Evolutionary conservation across 441 rosid genomes (phyloP).

Genomic region (Populus hybrid): DNA sequence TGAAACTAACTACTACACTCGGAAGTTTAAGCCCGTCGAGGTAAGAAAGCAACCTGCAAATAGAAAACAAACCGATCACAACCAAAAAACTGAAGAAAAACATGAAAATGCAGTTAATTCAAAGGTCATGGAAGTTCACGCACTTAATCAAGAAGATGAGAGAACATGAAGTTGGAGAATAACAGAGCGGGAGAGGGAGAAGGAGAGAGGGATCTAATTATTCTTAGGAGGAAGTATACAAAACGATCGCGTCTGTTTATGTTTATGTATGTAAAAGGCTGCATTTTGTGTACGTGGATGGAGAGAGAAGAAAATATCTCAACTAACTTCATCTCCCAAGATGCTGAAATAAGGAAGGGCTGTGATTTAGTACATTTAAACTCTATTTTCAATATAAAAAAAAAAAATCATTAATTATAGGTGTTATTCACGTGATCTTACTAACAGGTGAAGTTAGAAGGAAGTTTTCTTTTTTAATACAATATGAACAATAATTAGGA

Average conservation of each 20-base stretch:
- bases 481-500: no score
- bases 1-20: neutral
- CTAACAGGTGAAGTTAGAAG: no score
- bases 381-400: no score
- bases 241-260: neutral
- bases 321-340: neutral
- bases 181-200: neutral
- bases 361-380: no score
- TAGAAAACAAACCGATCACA: neutral
- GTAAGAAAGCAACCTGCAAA: neutral
- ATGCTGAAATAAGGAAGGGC: neutral
- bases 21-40: neutral
- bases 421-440: no score
- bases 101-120: neutral
- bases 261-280: neutral
- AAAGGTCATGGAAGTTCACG: neutral
- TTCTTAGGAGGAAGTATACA: neutral
- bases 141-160: neutral
- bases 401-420: no score
- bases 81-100: neutral
- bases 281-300: neutral
- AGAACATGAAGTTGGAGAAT: neutral
- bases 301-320: constrained; percentile 30
- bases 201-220: neutral
- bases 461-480: no score